Evolutionary conservation across 164 flowering plant genomes (phyloP), one percentile per base, ranked within the genome.

Genomic region (Protea cynaroides): DNA sequence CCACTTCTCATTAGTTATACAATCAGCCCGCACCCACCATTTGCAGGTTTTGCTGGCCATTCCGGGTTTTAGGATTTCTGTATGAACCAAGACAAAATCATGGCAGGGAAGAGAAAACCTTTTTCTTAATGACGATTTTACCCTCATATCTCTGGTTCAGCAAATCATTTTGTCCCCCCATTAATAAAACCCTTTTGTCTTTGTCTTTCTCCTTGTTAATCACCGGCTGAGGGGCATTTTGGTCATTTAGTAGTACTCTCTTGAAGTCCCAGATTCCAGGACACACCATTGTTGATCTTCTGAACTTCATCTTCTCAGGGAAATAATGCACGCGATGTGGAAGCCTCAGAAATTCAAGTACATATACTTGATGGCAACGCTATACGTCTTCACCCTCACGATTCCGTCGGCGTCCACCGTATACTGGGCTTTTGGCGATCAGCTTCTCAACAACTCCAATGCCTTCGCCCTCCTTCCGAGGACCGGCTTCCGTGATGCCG

Each of bases 301-400:
- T 29, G 34, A 29, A 5, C 34, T 29, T 29, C 2, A 29, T 29
- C 5, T 29, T 37, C 17, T 24, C 86, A 87, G 92, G 43, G 92
- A 87, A 74, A 87, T 84, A 52, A 84, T 87, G 93, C 95, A 88
- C 61, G 95, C 95, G 15, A 88, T 88, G 95, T 88, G 95, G 95
- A 88, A 88, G 80, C 94, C 94, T 0, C 87, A 83, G 59, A 88
- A 86, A 50, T 88, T 88, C 83, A 88, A 88, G 82, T 84, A 81
- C 81, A 86, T 88, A 25, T 88, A 88, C 73, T 68, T 92, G 29
- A 6, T 81, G 8, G 97, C 97, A 17, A 92, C 97, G 2, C 62
- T 92, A 6, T 92, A 89, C 65, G 97, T 92, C 23, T 89, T 81
- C 84, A 92, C 97, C 1, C 75, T 92, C 14, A 92, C 97, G 3